Evolutionary conservation across 2,329 filamentous ascomycete genomes (phyloP), one percentile per base, ranked within the genome.

Genomic region (Sphaceloma murrayae): DNA sequence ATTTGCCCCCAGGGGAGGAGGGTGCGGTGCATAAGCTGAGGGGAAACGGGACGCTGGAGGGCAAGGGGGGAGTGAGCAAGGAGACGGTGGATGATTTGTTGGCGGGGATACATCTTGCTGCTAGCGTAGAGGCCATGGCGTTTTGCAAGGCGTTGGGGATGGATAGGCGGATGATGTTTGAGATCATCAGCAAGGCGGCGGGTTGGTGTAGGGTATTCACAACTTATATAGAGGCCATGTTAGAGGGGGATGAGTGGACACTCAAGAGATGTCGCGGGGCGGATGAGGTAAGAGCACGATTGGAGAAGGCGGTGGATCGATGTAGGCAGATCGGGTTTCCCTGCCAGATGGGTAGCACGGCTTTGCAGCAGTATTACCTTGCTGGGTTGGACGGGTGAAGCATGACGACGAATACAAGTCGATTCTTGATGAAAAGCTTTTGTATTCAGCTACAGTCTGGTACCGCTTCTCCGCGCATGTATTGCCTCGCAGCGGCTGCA

Each of bases 101-200:
- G 49, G 54, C 58, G 13, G 62, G 66, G n/a, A 66, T 70, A 10
- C 69, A 71, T 48, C 63, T 71, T n/a, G 65, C 66, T 7, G 66
- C 67, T 0, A 65, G 67, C 1, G 65, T 69, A 0, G 69, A 72
- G 49, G 67, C 65, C 7, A 62, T 72, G 51, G 58, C 64, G 0
- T 70, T 71, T 51, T 68, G 67, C 38, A 62, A 63, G 9, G 54
- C 63, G 38, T 61, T 72, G 4, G 62, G 64, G 0, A 62, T 69
- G 13, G 66, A 70, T 49, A 55, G 68, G 24, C 54, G 58, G 43
- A 59, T 64, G 46, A 68, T 71, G 58, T 66, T 63, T 51, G 62
- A 62, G 8, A 64, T 71, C 38, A 67, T 71, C 33, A 59, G 58
- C 34, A 65, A 69, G 47, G 68, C 68, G 2, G 69, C 68, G 0